Conservation (phyloP, 106 monocot species). For the Dioscorea alata region DNA sequence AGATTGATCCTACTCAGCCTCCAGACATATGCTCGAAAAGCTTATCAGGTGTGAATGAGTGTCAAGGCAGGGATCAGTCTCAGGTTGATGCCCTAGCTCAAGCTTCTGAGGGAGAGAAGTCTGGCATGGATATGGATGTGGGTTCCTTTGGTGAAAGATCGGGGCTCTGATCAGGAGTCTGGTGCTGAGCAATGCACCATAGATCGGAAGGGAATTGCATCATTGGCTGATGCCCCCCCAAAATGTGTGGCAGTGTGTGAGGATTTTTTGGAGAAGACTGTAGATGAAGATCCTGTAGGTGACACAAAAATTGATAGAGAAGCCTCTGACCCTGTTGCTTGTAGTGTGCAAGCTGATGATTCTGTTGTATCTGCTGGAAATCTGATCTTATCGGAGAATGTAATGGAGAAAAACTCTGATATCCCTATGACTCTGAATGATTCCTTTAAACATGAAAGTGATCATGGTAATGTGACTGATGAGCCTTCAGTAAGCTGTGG, state of each 20-base stretch:
- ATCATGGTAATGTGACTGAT: conserved; percentile 2
- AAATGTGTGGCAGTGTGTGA: not conserved
- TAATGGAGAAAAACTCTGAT: conserved; percentile 5
- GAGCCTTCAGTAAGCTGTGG: conserved; percentile 6
- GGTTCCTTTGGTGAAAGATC: conserved; percentile 8
- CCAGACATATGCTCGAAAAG: conserved; percentile 14
- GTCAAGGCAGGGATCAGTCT: conserved; percentile 2
- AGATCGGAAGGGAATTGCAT: conserved; percentile 6
- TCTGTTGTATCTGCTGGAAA: not conserved
- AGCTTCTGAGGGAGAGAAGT: not conserved
- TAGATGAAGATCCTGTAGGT: not conserved
- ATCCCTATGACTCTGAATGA: conserved; percentile 11
- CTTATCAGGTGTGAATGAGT: conserved; percentile 12
- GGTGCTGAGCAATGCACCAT: conserved; percentile 4
- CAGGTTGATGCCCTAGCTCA: not conserved
- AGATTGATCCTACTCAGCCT: conserved; percentile 10
- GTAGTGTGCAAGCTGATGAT: conserved; percentile 11
- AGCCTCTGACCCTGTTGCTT: conserved; percentile 5
- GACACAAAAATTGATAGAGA: conserved; percentile 1
- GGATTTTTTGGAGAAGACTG: conserved; percentile 2
- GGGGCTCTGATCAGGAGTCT: conserved; percentile 10
- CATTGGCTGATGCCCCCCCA: conserved; percentile 7
- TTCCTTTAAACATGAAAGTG: conserved; percentile 5
- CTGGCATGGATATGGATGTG: conserved; percentile 4
- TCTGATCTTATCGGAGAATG: conserved; percentile 6